These are phyloP conservation scores for Linum lewisii DNA, from an alignment of 345 rosid genomes.

Conservation along the genomic window DNA sequence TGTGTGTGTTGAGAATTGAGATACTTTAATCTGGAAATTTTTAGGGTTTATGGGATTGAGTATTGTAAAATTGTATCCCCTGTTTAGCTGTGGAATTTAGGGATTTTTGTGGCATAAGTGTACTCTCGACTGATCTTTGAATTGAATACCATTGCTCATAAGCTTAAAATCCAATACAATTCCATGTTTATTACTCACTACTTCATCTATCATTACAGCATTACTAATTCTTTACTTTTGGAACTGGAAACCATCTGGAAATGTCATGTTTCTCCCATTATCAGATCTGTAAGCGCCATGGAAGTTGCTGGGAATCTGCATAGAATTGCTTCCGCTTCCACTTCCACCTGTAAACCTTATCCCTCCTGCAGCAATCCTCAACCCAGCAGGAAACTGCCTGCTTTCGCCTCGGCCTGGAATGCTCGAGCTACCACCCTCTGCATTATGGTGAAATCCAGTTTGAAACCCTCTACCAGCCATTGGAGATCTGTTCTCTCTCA, in stretches of 20 bases:
- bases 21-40: too few relatives aligned
- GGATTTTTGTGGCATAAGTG: too few relatives aligned
- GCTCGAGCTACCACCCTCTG: conserved; percentile 17
- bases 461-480: conserved; percentile 27
- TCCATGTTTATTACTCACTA: too few relatives aligned
- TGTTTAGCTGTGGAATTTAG: too few relatives aligned
- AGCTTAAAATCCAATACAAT: too few relatives aligned
- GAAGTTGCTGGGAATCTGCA: conserved; percentile 23
- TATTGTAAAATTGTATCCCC: too few relatives aligned
- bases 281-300: conserved; percentile 16
- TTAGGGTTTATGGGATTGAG: too few relatives aligned
- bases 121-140: too few relatives aligned
- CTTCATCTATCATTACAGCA: too few relatives aligned
- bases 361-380: conserved; percentile 33
- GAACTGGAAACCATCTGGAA: conserved; percentile 20
- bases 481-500: conserved; percentile 16
- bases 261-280: conserved; percentile 25
- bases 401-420: conserved; percentile 18
- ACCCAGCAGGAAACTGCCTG: conserved; percentile 21
- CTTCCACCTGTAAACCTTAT: conserved; percentile 20
- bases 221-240: conserved; percentile 10
- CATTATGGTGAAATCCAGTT: conserved; percentile 22
- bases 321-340: conserved; percentile 14
- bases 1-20: too few relatives aligned
- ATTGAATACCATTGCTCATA: too few relatives aligned